Evolutionary conservation across 768 basidiomycete species (phyloP).

Genomic region (Calocera viscosa): DNA sequence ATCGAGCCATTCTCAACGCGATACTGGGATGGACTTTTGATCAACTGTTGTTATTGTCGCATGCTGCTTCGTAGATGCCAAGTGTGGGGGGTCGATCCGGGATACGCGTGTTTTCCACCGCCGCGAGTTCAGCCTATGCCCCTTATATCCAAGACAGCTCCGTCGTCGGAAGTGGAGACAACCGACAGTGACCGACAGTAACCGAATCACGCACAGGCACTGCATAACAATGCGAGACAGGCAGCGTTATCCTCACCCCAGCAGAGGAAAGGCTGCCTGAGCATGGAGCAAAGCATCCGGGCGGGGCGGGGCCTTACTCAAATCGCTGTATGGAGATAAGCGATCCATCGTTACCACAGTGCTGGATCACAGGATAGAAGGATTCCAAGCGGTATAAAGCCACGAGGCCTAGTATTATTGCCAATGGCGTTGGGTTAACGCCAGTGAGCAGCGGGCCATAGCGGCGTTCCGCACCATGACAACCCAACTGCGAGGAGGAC

Average conservation of each 20-base stretch:
- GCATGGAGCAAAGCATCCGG: conserved; percentile 3
- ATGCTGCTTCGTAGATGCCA: neutral
- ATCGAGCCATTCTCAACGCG: neutral
- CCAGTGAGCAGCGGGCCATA: neutral
- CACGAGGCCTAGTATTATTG: neutral
- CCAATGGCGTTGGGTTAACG: neutral
- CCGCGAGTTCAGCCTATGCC: neutral
- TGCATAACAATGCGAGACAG: neutral
- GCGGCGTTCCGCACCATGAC: neutral
- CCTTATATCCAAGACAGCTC: neutral
- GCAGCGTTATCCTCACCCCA: neutral
- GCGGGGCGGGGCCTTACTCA: neutral
- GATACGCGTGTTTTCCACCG: neutral
- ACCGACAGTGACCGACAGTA: neutral
- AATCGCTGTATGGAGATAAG: neutral
- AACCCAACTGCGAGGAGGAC: neutral
- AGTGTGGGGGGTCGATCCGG: neutral
- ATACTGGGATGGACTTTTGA: neutral
- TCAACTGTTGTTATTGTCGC: neutral
- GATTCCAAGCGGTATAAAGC: neutral
- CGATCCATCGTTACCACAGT: conserved; percentile 3
- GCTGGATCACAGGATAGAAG: neutral
- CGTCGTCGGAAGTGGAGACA: neutral
- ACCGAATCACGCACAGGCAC: neutral
- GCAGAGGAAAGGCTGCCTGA: neutral